Evolutionary conservation across 108 stramenopile species (phyloP), one percentile per base, ranked within the genome.

Genomic region (Skeletonema potamos): DNA sequence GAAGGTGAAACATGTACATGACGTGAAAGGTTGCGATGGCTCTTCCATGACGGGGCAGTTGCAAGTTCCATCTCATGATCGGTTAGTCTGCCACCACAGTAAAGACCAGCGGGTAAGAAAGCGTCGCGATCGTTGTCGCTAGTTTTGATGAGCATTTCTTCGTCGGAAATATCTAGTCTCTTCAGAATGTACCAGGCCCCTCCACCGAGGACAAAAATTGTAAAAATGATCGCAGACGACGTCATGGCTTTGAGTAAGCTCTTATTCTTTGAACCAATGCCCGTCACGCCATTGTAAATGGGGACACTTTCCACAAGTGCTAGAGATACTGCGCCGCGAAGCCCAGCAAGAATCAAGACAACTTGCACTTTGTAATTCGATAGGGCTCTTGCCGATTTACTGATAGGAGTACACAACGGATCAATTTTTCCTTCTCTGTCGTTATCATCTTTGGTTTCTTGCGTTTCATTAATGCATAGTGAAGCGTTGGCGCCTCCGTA

Each of bases 251-350:
- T 88, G 64, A 95, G 57, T 46, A 90, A 70, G 20, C 79, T 71
- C 77, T 95, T 95, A 73, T 74, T 92, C 22, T 87, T 66, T 8
- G 89, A 87, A 36, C 94, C 94, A 28, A 58, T 54, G 15, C 86
- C 74, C 10, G 81, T 85, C 18, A 93, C 90, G 20, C 76, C 65
- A 61, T 95, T 85, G 81, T 90, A 95, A 6, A 93, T 84, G 9
- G 92, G 92, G 54, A 95, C 82, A 58, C 84, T 95, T 67, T 93
- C 92, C 18, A 95, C 92, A 12, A 95, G 83, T 15, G 94, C 91
- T 51, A 93, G 89, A 17, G 88, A 87, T 8, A 95, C 92, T 18
- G 92, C 94, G n/a, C 94, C 94, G n/a, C 94, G 82, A 5, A 95
- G 83, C 12, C 94, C 94, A 24, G 94, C 86, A 5, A 92, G 71